Evolutionary conservation across 106 monocot species (phyloP).

Genomic region (Apostasia ramifera): DNA sequence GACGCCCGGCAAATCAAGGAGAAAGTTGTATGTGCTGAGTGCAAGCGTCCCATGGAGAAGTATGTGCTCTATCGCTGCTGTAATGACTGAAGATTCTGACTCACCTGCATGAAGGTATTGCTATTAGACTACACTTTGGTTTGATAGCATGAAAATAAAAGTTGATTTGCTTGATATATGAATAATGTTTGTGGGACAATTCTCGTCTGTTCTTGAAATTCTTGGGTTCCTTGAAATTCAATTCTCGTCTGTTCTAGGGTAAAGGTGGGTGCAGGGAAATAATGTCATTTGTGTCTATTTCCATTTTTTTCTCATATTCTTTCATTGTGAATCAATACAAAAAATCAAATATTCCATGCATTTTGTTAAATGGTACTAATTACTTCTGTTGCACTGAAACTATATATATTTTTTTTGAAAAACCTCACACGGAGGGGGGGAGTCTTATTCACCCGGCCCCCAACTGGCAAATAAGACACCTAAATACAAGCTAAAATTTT

Average conservation of each 20-base stretch:
- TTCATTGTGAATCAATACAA: too few species aligned
- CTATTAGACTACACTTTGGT: background rate
- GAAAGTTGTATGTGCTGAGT: slow-evolving; percentile 64
- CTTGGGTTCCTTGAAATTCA: background rate
- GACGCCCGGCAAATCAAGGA: slow-evolving; percentile 39
- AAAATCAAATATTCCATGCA: too few species aligned
- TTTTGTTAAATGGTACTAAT: too few species aligned
- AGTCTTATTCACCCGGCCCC: too few species aligned
- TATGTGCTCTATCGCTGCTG: slow-evolving; percentile 79
- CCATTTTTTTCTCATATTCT: too few species aligned
- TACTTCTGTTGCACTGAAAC: too few species aligned
- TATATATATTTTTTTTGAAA: too few species aligned
- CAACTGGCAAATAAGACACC: too few species aligned
- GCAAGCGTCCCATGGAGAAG: slow-evolving; percentile 78
- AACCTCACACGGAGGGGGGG: too few species aligned
- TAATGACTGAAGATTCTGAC: slow-evolving; percentile 31
- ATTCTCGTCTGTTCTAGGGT: background rate
- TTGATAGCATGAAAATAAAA: background rate
- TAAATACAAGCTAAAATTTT: too few species aligned
- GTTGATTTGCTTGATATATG: background rate
- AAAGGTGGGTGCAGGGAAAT: too few species aligned
- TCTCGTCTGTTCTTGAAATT: background rate
- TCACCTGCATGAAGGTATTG: background rate
- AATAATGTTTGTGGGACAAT: background rate
- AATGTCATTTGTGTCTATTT: too few species aligned